Evolutionary conservation across 2,329 filamentous ascomycete genomes (phyloP).

Genomic region (Colletotrichum sidae): DNA sequence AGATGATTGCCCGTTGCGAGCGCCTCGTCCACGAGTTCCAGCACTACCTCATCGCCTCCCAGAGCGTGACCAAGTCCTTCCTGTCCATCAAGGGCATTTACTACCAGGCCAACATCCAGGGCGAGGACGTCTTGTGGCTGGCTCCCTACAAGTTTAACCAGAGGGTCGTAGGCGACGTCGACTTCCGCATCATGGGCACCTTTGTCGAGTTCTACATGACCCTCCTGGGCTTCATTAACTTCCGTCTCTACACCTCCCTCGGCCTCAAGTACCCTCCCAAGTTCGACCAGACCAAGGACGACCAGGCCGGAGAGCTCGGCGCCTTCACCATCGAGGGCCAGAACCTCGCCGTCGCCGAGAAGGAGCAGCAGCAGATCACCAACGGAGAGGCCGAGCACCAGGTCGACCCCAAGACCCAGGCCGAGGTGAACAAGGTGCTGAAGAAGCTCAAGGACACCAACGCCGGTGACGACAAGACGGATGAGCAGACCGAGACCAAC

Average conservation of each 20-base stretch:
- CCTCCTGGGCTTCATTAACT: constrained; percentile 95
- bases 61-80: constrained; percentile 95
- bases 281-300: constrained; percentile 88
- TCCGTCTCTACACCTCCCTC: constrained; percentile 89
- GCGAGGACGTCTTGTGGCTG: constrained; percentile 96
- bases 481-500: constrained; percentile 53
- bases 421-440: constrained; percentile 76
- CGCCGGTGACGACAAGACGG: constrained; percentile 55
- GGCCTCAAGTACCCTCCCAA: constrained; percentile 96
- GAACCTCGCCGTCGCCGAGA: constrained; percentile 66
- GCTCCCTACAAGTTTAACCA: constrained; percentile 99
- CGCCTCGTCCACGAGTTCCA: constrained; percentile 94
- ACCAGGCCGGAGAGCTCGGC: constrained; percentile 87
- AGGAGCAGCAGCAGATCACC: constrained; percentile 63
- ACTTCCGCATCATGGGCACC: constrained; percentile 99
- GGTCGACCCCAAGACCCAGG: constrained; percentile 72
- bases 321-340: constrained; percentile 89
- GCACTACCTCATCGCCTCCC: constrained; percentile 94
- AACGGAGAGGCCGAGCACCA: constrained; percentile 62
- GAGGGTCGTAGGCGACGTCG: constrained; percentile 90
- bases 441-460: constrained; percentile 72
- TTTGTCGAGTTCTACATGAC: constrained; percentile 99
- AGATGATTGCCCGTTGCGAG: constrained; percentile 96
- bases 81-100: constrained; percentile 99
- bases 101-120: constrained; percentile 97